Evolutionary conservation across 441 rosid genomes (phyloP), one percentile per base, ranked within the genome.

Genomic region (Arabidopsis lyrata): DNA sequence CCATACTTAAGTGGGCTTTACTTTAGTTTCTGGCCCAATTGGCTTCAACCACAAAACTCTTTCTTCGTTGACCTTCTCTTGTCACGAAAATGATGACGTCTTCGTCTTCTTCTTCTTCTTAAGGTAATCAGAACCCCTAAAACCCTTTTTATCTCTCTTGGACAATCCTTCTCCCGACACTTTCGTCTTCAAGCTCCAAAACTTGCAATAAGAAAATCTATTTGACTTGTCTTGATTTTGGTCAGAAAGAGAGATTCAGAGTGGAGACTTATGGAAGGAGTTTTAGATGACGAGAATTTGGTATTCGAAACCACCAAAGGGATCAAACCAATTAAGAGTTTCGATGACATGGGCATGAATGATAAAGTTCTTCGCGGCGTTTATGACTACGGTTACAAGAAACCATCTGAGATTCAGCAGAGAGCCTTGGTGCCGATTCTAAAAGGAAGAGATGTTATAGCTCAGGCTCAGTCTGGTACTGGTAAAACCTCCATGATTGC

Each of bases 401-500:
- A 86, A 72, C 97, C 97, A 4, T 93, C 97, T 4, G 98, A 93
- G 27, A 93, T 94, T 53, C 98, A 94, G 36, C 96, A 91, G 79
- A 83, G 97, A 60, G 97, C 95, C 1, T 88, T 94, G 49, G 80
- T 94, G 91, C 96, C 97, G 0, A 87, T 94, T 36, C 82, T 94
- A 38, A 85, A 85, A 65, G 93, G 96, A 52, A 83, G 96, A 0
- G 98, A 94, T 31, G 98, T 91, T 45, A 94, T 94, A 38, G 97
- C 97, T 10, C 97, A 93, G 83, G 98, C 98, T 5, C 98, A 93
- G 64, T 94, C 97, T 8, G 97, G 98, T 77, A 94, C 95, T 1
- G 97, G 98, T 4, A 94, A 94, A 85, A 94, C 97, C 70, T 85
- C 97, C 75, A 91, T 91, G 97, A 88, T 94, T 78, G 93, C 95